A percentile compares a stretch with the other conserved stretches of the same genome.
Conservation (phyloP, 768 basidiomycete species). For the Suillus placidus region DNA sequence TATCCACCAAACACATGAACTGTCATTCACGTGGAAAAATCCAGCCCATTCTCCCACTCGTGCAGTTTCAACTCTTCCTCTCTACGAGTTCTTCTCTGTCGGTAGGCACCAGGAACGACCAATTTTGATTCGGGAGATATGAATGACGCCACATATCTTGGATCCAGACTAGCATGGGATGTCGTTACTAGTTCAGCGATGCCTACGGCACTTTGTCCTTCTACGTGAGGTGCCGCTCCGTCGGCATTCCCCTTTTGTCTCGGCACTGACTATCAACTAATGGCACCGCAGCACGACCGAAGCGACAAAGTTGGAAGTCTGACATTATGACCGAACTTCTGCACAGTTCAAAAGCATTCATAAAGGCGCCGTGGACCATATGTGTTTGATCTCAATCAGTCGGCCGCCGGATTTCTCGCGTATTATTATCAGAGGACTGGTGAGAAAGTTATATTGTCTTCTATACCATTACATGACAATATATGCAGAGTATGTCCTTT, state of each 20-base stretch:
- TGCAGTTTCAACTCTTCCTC: constrained; percentile 55
- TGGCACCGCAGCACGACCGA: background rate
- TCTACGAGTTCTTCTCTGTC: constrained; percentile 41
- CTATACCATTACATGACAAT: too few relatives aligned
- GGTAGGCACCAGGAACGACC: constrained; percentile 53
- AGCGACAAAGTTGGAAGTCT: background rate
- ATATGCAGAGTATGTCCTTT: too few relatives aligned
- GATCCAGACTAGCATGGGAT: constrained; percentile 53
- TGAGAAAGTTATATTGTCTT: too few relatives aligned
- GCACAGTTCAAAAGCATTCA: background rate
- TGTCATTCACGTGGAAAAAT: constrained; percentile 43
- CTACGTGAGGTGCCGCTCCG: background rate
- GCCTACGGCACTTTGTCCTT: constrained; percentile 46
- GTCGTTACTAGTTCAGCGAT: constrained; percentile 48
- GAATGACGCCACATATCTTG: constrained; percentile 55
- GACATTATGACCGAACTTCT: background rate
- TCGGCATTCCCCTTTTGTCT: background rate
- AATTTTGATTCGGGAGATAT: constrained; percentile 57
- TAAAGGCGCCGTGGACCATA: background rate
- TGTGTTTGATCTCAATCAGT: background rate
- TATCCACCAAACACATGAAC: constrained; percentile 58
- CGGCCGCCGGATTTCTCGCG: background rate
- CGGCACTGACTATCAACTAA: background rate
- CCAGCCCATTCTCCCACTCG: constrained; percentile 50
- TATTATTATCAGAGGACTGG: too few relatives aligned